These are phyloP conservation scores for Aspergillus nomiae DNA, from an alignment of 2,329 filamentous ascomycete genomes.

Conservation along the genomic window DNA sequence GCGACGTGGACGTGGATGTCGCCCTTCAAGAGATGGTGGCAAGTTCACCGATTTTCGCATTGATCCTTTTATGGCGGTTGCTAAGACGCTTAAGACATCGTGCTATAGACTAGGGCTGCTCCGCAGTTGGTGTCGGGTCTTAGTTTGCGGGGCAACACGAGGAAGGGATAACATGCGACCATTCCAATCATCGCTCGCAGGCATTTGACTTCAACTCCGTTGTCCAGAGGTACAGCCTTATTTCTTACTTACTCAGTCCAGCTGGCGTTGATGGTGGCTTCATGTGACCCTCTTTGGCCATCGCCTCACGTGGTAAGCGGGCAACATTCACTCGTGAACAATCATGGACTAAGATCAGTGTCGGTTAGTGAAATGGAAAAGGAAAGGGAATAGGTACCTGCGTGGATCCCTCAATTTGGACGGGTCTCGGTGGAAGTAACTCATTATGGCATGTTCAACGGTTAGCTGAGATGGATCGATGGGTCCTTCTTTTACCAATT, in stretches of 20 bases:
- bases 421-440: neutral
- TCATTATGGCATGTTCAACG: neutral
- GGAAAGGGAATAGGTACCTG: neutral
- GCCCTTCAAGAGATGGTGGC: neutral
- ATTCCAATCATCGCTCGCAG: neutral
- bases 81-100: neutral
- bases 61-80: neutral
- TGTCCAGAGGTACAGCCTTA: neutral
- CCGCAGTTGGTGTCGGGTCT: conserved; percentile 4
- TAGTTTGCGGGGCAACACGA: conserved; percentile 12
- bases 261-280: neutral
- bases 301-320: neutral
- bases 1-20: neutral
- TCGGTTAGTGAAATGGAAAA: too few species aligned
- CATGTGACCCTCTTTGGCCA: conserved; percentile 5
- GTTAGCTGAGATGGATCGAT: neutral
- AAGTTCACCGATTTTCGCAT: neutral
- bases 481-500: neutral
- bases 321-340: neutral
- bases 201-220: neutral
- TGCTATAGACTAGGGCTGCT: conserved; percentile 7
- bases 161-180: neutral
- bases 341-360: too few species aligned
- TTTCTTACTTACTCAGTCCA: neutral
- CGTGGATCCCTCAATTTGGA: neutral